Evolutionary conservation across 768 basidiomycete species (phyloP), one percentile per base, ranked within the genome.

Genomic region (Melanogaster broomeanus): DNA sequence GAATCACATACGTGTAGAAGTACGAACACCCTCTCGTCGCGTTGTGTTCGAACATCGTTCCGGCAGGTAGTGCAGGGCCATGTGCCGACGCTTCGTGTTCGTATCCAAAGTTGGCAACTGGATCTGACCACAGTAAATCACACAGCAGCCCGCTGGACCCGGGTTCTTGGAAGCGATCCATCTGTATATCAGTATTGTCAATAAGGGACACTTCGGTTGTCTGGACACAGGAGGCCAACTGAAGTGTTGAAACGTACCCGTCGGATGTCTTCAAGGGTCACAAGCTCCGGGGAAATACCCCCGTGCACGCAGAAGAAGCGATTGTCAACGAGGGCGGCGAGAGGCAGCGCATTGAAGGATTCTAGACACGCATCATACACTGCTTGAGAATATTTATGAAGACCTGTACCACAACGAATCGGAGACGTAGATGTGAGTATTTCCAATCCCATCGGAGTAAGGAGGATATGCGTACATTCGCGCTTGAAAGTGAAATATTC

Each of bases 221-320:
- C 34, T 42, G 15, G 28, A 24, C 31, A 44, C 27, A 44, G n/a
- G 22, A 55, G 21, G 31, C 2, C 10, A 31, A 1, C 25, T 21
- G 11, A 34, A 55, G 44, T 33, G 35, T 12, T 22, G 37, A n/a
- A 21, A 74, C 80, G 46, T 48, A 92, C 91, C 21, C 68, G 68
- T 22, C 77, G 69, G 9, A 96, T 60, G 65, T 99, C 96, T 30
- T 84, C 82, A 4, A 99, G 75, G 6, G 82, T 84, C 39, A 85
- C 72, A 1, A 99, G 78, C 57, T 90, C 85, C 0, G 97, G 97
- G 0, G 91, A 93, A 33, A 99, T 79, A 4, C 97, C 97, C 2
- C 97, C 97, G 59, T 98, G 97, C 3, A 98, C 93, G 63, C 96
- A 98, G 69, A 99, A 89, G 77, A 99, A 98, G 62, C 93, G 90